phyloP scores from a whole-genome alignment of 805 yeast species.

The Pichia nanzhaoensis region DNA sequence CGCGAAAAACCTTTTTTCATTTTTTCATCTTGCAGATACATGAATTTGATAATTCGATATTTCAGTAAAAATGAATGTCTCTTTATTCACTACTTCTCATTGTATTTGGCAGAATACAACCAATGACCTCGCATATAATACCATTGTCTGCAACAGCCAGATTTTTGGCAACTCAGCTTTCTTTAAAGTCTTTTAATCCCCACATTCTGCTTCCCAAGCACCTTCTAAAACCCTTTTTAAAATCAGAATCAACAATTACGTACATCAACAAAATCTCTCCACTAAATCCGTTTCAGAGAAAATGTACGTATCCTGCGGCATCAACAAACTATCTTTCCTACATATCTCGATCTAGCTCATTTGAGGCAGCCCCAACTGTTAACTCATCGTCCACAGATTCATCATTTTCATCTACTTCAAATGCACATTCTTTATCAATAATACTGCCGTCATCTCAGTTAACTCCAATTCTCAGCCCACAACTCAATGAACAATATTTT shows the following conservation, averaged over 20 bases:
- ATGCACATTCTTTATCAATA: conserved; percentile 1
- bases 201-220: conserved; percentile 8
- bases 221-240: conserved; percentile 9
- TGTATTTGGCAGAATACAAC: too few relatives aligned
- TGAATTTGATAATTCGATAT: too few relatives aligned
- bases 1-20: too few relatives aligned
- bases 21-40: too few relatives aligned
- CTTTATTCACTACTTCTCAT: not conserved
- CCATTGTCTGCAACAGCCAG: conserved; percentile 8
- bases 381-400: not conserved
- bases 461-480: conserved; percentile 1
- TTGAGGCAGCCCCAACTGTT: not conserved
- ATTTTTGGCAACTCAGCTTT: conserved; percentile 10
- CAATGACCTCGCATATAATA: conserved; percentile 1
- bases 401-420: not conserved
- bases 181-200: not conserved
- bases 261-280: conserved; percentile 13
- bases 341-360: not conserved
- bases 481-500: not conserved
- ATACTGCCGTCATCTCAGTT: conserved; percentile 8
- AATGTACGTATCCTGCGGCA: conserved; percentile 2
- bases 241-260: conserved; percentile 8
- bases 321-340: conserved; percentile 1
- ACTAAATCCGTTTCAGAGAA: conserved; percentile 10
- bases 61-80: too few relatives aligned